Percentiles rank a stretch among this genome's conserved stretches.
Conservation (phyloP, 192 early-diverging fungal genomes). For the Entomortierella chlamydospora region DNA sequence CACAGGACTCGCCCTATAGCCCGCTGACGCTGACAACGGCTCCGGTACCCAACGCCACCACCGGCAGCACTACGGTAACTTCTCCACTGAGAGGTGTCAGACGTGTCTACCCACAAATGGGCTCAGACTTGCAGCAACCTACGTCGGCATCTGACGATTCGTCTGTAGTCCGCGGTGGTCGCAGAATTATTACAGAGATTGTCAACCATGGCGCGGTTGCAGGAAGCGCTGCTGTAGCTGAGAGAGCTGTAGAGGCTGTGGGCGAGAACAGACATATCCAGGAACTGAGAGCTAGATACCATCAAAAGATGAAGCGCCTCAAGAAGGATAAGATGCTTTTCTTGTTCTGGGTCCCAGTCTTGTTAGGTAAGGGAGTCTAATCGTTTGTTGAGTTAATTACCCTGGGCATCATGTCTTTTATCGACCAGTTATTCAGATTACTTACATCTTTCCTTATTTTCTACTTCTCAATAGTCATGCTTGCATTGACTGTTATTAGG, state of each 20-base stretch:
- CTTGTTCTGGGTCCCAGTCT: slow-evolving; percentile 68
- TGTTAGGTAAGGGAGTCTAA: slow-evolving; percentile 56
- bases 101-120: slow-evolving; percentile 52
- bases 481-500: slow-evolving; percentile 42
- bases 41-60: slow-evolving; percentile 11
- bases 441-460: not conserved
- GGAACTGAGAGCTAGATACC: slow-evolving; percentile 40
- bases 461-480: slow-evolving; percentile 22
- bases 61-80: slow-evolving; percentile 1
- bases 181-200: slow-evolving; percentile 50
- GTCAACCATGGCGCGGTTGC: slow-evolving; percentile 50
- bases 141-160: slow-evolving; percentile 19
- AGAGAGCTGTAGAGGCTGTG: slow-evolving; percentile 46
- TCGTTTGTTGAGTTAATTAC: too few species aligned
- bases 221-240: slow-evolving; percentile 48
- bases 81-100: slow-evolving; percentile 40
- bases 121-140: slow-evolving; percentile 19
- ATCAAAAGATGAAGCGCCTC: slow-evolving; percentile 52
- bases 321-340: slow-evolving; percentile 67
- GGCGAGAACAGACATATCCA: slow-evolving; percentile 49
- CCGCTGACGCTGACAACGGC: slow-evolving; percentile 35
- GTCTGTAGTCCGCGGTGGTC: slow-evolving; percentile 42
- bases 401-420: too few species aligned
- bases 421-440: not conserved
- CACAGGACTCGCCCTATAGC: slow-evolving; percentile 28